Percentiles rank a stretch among this genome's conserved stretches.
Evolutionary conservation across 306 rosid species (phyloP).

Genomic region (Dryas alaskensis): DNA sequence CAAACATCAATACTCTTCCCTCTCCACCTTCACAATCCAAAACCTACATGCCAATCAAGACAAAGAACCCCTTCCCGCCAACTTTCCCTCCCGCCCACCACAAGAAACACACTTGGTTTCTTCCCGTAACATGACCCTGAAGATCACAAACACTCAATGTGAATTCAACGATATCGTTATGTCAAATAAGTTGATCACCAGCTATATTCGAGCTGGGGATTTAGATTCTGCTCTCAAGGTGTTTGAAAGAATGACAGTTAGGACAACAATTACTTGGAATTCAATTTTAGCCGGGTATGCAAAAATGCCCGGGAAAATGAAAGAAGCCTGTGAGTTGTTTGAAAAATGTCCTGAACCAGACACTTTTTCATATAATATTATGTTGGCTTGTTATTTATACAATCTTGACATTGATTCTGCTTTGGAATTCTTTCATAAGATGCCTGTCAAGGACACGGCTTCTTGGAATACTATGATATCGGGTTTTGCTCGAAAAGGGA

Average conservation of each 20-base stretch:
- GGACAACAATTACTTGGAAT: conserved; percentile 74
- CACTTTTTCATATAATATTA: conserved; percentile 57
- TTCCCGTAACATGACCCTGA: conserved; percentile 20
- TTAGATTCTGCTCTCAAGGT: conserved; percentile 52
- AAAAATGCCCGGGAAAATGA: conserved; percentile 44
- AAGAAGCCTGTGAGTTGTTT: conserved; percentile 53
- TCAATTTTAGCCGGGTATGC: conserved; percentile 55
- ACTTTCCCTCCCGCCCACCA: conserved; percentile 14
- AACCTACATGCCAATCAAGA: conserved; percentile 22
- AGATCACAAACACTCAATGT: neutral
- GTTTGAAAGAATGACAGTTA: conserved; percentile 56
- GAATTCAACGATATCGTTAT: conserved; percentile 27
- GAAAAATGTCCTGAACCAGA: conserved; percentile 81
- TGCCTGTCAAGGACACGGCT: conserved; percentile 61
- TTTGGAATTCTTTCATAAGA: conserved; percentile 51
- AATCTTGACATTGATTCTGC: conserved; percentile 49
- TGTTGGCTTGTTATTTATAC: conserved; percentile 58
- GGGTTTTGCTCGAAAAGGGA: conserved; percentile 58
- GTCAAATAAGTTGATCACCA: conserved; percentile 58
- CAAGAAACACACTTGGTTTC: conserved; percentile 28
- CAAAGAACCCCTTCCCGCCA: conserved; percentile 15
- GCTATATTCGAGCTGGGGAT: conserved; percentile 49
- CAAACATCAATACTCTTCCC: conserved; percentile 18
- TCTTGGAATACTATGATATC: conserved; percentile 90
- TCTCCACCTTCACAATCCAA: conserved; percentile 18